Evolutionary conservation across 2,329 filamentous ascomycete genomes (phyloP).

Genomic region (Truncatella angustata): DNA sequence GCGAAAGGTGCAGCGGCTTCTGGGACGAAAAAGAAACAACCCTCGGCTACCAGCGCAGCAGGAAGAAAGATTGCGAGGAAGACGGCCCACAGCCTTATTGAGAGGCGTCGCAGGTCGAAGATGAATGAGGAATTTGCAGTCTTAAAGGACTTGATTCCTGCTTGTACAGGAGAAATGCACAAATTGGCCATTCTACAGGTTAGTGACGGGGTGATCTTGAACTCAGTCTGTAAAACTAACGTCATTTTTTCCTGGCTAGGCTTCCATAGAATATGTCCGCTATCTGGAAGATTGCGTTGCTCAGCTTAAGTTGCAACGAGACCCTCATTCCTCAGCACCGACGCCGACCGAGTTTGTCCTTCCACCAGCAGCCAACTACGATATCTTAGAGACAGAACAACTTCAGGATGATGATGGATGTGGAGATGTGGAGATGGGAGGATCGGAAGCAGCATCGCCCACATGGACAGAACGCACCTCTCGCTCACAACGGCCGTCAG

Average conservation of each 20-base stretch:
- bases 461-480: slow-evolving; percentile 31
- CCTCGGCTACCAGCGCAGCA: slow-evolving; percentile 73
- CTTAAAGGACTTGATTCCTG: slow-evolving; percentile 92
- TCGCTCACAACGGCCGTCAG: slow-evolving; percentile 42
- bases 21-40: slow-evolving; percentile 71
- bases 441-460: slow-evolving; percentile 49
- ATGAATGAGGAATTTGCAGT: slow-evolving; percentile 99
- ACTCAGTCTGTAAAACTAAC: too few species aligned
- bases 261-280: slow-evolving; percentile 92
- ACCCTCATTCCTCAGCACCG: slow-evolving; percentile 30
- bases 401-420: slow-evolving; percentile 38
- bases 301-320: slow-evolving; percentile 67
- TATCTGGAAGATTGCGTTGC: slow-evolving; percentile 88
- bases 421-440: slow-evolving; percentile 61
- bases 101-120: slow-evolving; percentile 84
- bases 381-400: slow-evolving; percentile 22
- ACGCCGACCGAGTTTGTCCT: slow-evolving; percentile 26
- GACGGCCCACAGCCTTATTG: slow-evolving; percentile 93
- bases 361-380: slow-evolving; percentile 24
- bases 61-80: slow-evolving; percentile 95
- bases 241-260: slow-evolving; percentile 48
- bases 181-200: slow-evolving; percentile 95
- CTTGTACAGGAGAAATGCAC: slow-evolving; percentile 96
- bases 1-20: slow-evolving; percentile 22
- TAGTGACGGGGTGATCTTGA: too few species aligned